Conservation (phyloP, 768 basidiomycete species). For the Gelatoporia subvermispora region DNA sequence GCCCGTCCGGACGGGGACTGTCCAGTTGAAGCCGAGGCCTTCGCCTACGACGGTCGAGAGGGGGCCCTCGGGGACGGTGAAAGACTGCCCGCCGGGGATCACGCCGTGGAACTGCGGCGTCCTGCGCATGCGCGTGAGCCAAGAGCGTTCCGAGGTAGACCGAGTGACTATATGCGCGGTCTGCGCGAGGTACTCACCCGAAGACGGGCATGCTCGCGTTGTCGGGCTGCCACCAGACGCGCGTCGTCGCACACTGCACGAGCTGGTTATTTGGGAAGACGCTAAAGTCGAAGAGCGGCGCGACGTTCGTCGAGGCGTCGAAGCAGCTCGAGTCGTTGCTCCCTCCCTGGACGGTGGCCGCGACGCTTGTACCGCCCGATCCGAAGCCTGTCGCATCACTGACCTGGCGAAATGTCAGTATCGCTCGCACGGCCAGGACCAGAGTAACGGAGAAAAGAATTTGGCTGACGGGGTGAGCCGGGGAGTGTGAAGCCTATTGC, state of each 20-base stretch:
- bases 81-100: conserved; percentile 78
- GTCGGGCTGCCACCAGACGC: conserved; percentile 60
- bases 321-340: conserved; percentile 60
- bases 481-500: too few species aligned
- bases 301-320: conserved; percentile 40
- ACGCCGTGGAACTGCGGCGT: conserved; percentile 61
- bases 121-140: conserved; percentile 26
- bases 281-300: conserved; percentile 54
- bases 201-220: conserved; percentile 42
- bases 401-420: conserved; percentile 32
- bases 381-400: conserved; percentile 61
- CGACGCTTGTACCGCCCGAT: conserved; percentile 69
- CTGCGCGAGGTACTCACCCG: not conserved
- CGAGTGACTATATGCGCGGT: not conserved
- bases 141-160: not conserved
- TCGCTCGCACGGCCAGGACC: too few species aligned
- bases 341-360: conserved; percentile 42
- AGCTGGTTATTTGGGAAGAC: conserved; percentile 60
- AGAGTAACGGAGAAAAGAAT: too few species aligned
- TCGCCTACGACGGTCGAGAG: conserved; percentile 36
- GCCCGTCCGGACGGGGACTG: conserved; percentile 55
- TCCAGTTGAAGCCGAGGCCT: conserved; percentile 71
- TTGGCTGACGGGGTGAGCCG: too few species aligned
- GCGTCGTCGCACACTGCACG: conserved; percentile 57
- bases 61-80: conserved; percentile 49